These are phyloP conservation scores for Lentinula sp. DNA, from an alignment of 768 basidiomycete genomes.

Conservation along the genomic window DNA sequence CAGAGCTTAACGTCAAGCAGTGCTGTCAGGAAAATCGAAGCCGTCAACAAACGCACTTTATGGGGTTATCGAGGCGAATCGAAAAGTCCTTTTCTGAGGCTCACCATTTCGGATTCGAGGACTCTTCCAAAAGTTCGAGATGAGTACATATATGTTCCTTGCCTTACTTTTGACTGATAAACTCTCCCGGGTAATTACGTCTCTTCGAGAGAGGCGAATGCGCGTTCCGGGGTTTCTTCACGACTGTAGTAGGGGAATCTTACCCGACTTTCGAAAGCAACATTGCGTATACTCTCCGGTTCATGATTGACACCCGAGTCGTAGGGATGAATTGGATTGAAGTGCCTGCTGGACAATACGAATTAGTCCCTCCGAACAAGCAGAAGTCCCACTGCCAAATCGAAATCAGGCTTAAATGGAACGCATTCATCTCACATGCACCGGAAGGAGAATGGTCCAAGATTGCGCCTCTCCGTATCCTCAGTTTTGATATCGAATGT, in stretches of 20 bases:
- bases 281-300: conserved; percentile 83
- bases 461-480: conserved; percentile 87
- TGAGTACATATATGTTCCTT: conserved; percentile 38
- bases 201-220: conserved; percentile 74
- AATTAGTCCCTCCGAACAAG: conserved; percentile 36
- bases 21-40: conserved; percentile 46
- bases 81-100: conserved; percentile 74
- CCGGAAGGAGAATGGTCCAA: conserved; percentile 91
- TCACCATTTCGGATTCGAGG: conserved; percentile 69
- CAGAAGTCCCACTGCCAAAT: conserved; percentile 85
- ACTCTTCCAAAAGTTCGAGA: conserved; percentile 87
- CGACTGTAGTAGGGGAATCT: conserved; percentile 28
- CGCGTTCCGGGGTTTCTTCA: conserved; percentile 54
- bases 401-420: conserved; percentile 77
- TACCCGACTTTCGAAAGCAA: conserved; percentile 89
- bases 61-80: conserved; percentile 90
- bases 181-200: conserved; percentile 30
- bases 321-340: conserved; percentile 99
- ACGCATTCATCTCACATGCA: conserved; percentile 81
- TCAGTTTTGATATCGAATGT: conserved; percentile 99
- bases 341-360: conserved; percentile 78
- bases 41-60: conserved; percentile 63
- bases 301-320: conserved; percentile 98
- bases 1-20: conserved; percentile 27
- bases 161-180: conserved; percentile 10